Base-by-base conservation (phyloP, 2,329 filamentous ascomycete genomes). In the Coniochaeta sp. region DNA sequence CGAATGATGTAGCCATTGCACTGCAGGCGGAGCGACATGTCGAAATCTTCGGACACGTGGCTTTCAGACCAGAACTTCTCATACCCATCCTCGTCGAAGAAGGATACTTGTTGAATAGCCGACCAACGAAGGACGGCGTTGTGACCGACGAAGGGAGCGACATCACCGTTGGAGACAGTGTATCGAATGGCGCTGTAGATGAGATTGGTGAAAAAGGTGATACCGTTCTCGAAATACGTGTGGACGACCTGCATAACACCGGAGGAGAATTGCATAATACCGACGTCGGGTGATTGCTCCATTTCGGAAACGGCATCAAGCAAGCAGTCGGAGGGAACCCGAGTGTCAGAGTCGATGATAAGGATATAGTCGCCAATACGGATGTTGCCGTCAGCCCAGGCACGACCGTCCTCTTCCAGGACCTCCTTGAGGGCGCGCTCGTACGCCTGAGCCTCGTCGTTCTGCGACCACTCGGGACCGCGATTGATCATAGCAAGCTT, bases 331-430 rank as follows among this genome's bases (percentile, higher is more conserved):
- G 81, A 76, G 1, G 90, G 90, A 2, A 91, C 89, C 73, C 89
- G 88, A 32, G 89, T 92, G 72, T 92, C 89, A 1, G 89, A 91
- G 75, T 91, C 89, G 69, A 91, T 89, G 62, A 93, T 76, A 34
- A 90, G 77, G 62, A 93, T 90, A 72, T 92, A 93, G 74, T 96
- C 91, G 60, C 91, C 91, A 24, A 96, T 79, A 58, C 91, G 89
- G 66, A 96, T 88, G 72, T 95, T 92, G 63, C 91, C 91, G 69
- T 91, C 90, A 19, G 90, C 90, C 89, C 88, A 90, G 30, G 89
- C 89, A 30, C 87, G 84, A 19, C 86, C 85, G 60, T 89, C 80
- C 56, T 87, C 84, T 55, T 86, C 81, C 40, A 93, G 79, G 19
- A 88, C 83, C 61, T 88, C 82, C 65, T 84, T 81, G 47, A 93